Evolutionary conservation across 345 rosid species (phyloP).

Genomic region (Gynandropsis gynandra): DNA sequence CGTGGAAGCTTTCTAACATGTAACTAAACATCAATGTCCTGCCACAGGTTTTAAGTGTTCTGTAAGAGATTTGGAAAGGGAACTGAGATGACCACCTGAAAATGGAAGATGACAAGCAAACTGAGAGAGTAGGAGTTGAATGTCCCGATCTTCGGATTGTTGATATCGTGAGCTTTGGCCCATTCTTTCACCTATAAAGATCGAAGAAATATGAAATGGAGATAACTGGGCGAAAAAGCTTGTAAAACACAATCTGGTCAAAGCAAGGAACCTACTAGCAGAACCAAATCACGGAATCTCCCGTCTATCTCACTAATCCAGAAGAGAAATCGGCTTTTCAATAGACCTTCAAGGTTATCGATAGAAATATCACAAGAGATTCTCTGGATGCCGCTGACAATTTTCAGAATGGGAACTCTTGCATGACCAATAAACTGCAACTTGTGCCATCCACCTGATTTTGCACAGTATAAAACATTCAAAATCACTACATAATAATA

Average conservation of each 20-base stretch:
- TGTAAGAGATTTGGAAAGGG: neutral
- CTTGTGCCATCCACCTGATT: slow-evolving; percentile 47
- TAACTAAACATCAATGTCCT: no score
- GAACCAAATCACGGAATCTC: slow-evolving; percentile 73
- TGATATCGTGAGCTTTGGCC: slow-evolving; percentile 81
- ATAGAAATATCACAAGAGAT: slow-evolving; percentile 85
- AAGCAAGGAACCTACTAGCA: slow-evolving; percentile 45
- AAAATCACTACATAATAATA: slow-evolving; percentile 4
- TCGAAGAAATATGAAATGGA: slow-evolving; percentile 7
- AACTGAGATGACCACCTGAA: slow-evolving; percentile 50
- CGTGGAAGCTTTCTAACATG: no score
- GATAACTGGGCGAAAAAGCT: neutral
- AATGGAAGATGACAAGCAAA: slow-evolving; percentile 84
- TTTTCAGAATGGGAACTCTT: slow-evolving; percentile 77
- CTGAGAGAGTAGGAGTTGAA: slow-evolving; percentile 78
- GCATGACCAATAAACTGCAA: slow-evolving; percentile 55
- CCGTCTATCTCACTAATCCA: slow-evolving; percentile 80
- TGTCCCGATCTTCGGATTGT: slow-evolving; percentile 59
- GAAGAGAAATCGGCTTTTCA: slow-evolving; percentile 68
- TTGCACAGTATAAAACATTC: slow-evolving; percentile 9
- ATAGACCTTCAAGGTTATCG: slow-evolving; percentile 63
- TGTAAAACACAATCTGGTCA: slow-evolving; percentile 14
- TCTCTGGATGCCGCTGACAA: slow-evolving; percentile 36
- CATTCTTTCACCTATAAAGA: slow-evolving; percentile 83
- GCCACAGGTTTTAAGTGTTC: no score